These are phyloP conservation scores for Entoloma clypeatum DNA, from an alignment of 1,284 basidiomycete species.

Conservation along the genomic window DNA sequence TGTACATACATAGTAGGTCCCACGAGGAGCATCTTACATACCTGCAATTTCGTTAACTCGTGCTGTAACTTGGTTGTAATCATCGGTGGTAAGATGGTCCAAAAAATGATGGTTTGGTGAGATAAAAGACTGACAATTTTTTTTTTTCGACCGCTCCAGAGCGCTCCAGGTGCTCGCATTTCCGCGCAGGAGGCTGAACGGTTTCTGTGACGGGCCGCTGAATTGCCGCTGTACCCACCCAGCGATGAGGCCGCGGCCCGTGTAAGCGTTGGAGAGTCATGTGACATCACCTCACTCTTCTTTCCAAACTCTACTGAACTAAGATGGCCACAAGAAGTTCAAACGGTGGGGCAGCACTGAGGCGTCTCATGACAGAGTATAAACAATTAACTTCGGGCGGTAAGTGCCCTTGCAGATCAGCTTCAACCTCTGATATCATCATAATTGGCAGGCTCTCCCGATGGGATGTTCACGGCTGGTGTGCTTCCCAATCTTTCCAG, in stretches of 20 bases:
- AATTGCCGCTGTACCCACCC: background rate
- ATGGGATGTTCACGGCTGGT: constrained; percentile 94
- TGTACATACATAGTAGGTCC: too few species aligned
- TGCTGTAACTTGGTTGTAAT: too few species aligned
- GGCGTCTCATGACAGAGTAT: constrained; percentile 91
- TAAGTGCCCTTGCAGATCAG: constrained; percentile 19
- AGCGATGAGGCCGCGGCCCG: background rate
- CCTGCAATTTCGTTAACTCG: too few species aligned
- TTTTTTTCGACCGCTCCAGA: too few species aligned
- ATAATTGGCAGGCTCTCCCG: constrained; percentile 66
- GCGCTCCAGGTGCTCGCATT: too few species aligned
- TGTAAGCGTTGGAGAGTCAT: constrained; percentile 13
- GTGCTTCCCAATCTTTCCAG: constrained; percentile 13
- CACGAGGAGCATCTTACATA: too few species aligned
- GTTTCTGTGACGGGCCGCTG: constrained; percentile 4
- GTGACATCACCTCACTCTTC: constrained; percentile 18
- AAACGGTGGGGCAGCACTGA: constrained; percentile 61
- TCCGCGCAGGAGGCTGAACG: too few species aligned
- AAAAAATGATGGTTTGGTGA: too few species aligned
- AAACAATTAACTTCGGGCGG: constrained; percentile 72
- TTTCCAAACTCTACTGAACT: constrained; percentile 5
- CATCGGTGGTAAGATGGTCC: too few species aligned
- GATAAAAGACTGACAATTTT: too few species aligned
- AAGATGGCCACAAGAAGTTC: constrained; percentile 42
- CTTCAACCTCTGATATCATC: constrained; percentile 7